Evolutionary conservation across 208 protist species (phyloP).

Genomic region (Naegleria fowleri): DNA sequence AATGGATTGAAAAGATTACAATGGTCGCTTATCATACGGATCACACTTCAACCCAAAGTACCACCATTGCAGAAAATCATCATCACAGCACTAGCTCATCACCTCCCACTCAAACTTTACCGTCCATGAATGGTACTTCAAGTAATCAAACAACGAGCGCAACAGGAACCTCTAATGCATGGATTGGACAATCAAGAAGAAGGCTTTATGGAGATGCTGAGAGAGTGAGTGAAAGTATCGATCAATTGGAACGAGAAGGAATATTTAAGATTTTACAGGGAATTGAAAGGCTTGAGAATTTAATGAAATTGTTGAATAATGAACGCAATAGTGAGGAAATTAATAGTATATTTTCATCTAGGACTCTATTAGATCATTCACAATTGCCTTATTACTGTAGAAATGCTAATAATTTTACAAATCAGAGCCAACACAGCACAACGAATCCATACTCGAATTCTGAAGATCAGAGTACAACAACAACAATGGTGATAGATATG

Average conservation of each 20-base stretch:
- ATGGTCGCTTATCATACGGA: not conserved
- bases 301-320: not conserved
- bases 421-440: too few species aligned
- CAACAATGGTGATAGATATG: too few species aligned
- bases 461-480: too few species aligned
- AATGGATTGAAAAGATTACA: not conserved
- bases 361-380: too few species aligned
- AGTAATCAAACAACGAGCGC: not conserved
- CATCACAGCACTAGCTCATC: not conserved
- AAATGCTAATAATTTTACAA: too few species aligned
- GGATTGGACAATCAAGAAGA: not conserved
- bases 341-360: too few species aligned
- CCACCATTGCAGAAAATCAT: too few species aligned
- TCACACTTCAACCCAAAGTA: not conserved
- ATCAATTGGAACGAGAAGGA: not conserved
- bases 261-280: not conserved
- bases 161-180: not conserved
- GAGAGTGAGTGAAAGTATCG: not conserved
- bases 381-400: too few species aligned
- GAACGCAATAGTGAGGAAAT: too few species aligned
- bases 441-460: too few species aligned
- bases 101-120: not conserved
- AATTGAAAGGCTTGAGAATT: not conserved
- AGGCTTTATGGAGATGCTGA: not conserved
- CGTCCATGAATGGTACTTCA: not conserved